Base-by-base conservation (phyloP, 768 basidiomycete species). In the Boletus rubroflammeus region DNA sequence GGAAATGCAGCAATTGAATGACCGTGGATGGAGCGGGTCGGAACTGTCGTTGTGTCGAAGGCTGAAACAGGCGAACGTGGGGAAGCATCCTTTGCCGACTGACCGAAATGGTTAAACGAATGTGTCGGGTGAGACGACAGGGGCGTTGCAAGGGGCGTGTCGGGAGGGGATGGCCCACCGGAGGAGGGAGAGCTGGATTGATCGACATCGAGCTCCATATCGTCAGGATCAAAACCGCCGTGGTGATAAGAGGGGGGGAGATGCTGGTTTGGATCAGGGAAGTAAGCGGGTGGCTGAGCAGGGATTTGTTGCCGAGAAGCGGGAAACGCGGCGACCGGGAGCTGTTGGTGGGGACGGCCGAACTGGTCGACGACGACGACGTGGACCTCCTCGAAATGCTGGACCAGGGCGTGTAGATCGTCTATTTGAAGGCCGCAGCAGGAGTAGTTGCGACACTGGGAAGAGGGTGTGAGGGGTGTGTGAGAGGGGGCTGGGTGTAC, bases 301-400 rank as follows among this genome's bases (percentile, higher is more conserved):
- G 23, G 79, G 73, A 54, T 28, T 8, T 56, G 66, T 14, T 62
- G 67, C 10, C 58, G 63, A 21, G 61, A 17, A 67, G 54, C 76
- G 68, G 62, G 80, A 72, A 59, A 75, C 64, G 58, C 21, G 3
- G 59, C 41, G 42, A 60, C 50, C 13, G 61, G 61, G 56, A 61
- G 41, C 29, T 64, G 67, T n/a, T 66, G 68, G 11, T 79, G 72
- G 11, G 67, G 59, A 14, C 64, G 74, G 17, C 67, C 68, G 32
- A 68, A 72, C n/a, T 76, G 72, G 57, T 80, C 76, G 40, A 86
- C 67, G 54, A 92, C 83, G 65, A 90, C 80, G 67, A 95, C 88
- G 67, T 96, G 93, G 44, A 85, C 84, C 55, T 93, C 88, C 65
- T 96, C 93, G 60, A 95, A 94, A 66, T 96, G 93, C 70, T 95